Base-by-base conservation (phyloP, 805 yeast genomes). In the Saccharomycopsis sp. region DNA sequence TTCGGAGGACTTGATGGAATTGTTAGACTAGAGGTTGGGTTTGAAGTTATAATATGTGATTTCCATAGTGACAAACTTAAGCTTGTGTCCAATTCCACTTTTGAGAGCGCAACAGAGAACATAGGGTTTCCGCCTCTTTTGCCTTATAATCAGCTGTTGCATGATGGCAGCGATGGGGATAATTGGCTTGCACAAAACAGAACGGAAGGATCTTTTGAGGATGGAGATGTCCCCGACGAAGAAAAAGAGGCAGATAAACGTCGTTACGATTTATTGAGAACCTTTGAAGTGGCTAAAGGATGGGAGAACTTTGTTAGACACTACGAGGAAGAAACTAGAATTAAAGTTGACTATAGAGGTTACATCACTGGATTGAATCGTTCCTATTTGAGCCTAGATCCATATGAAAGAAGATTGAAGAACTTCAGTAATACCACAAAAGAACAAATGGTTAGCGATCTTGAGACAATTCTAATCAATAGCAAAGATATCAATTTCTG, bases 31-130 rank as follows among this genome's bases (percentile, higher is more conserved):
- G 88, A 84, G 64, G 70, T 80, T 50, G 87, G 87, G 0, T 84
- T 75, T 65, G 89, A 83, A 65, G 73, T 83, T n/a, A 73, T 83
- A 12, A 56, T 83, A 12, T 84, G 89, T 69, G 81, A 83, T 64
- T 82, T 84, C 67, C 57, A 65, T n/a, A 64, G 65, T 37, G 76
- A 73, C n/a, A 75, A 78, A 57, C 51, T 81, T 3, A 75, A 75
- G 57, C 61, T 82, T 37, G 73, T 81, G 4, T 74, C 79, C 1
- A 79, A 77, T 63, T 69, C 75, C 2, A 71, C 80, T 0, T 60
- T 80, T 50, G 64, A 70, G 2, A 67, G 70, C 59, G 69, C 69
- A 1, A 71, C 75, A 14, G 73, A 73, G 3, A 57, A 73, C 14
- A 54, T 79, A 5, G 74, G 69, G 1, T 70, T 80, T 56, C 79